Base-by-base conservation (phyloP, 2,329 filamentous ascomycete species). In the Pseudomassariella vexata region DNA sequence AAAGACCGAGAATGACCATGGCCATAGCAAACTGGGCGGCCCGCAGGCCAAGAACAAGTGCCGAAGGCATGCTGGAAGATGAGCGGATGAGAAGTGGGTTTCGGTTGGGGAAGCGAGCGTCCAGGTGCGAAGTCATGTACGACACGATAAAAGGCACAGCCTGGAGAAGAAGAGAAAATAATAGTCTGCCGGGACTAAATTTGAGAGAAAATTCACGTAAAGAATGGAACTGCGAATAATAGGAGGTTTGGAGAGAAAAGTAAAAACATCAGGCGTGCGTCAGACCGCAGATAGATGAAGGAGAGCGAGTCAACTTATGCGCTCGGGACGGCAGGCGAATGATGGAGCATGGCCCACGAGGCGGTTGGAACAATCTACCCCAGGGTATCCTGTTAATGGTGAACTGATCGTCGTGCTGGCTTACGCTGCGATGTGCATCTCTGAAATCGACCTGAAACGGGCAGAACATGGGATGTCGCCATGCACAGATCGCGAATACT, bases 1-100 rank as follows among this genome's bases (percentile, higher is more conserved):
- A 65, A 5, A 75, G 59, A 22, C 54, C 59, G 22, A 76, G 41
- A n/a, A 70, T 55, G 11, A 65, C 49, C 19, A 73, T 36, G 10
- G 64, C 60, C 19, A 72, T 58, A 23, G 66, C 28, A 24, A 56
- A 52, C 52, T 76, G 70, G 24, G 61, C 53, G 26, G 58, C 57
- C 35, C 70, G 63, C 31, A 73, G 48, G 30, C 57, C 55, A 28
- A 67, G 49, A 24, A 66, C 46, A 32, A 68, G 37, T 36, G 48
- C 49, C 40, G 60, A 57, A 37, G 48, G 45, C 63, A 70, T 68
- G 25, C 49, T 58, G 46, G 41, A 37, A 40, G 33, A 27, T 31
- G 28, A 43, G 30, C 28, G 28, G 32, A 36, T 28, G 36, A 45
- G 41, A 26, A 42, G 39, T 9, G 45, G 41, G 33, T 39, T 33